Base-by-base conservation (phyloP, 2,329 filamentous ascomycete genomes). In the Microdochium nivale region DNA sequence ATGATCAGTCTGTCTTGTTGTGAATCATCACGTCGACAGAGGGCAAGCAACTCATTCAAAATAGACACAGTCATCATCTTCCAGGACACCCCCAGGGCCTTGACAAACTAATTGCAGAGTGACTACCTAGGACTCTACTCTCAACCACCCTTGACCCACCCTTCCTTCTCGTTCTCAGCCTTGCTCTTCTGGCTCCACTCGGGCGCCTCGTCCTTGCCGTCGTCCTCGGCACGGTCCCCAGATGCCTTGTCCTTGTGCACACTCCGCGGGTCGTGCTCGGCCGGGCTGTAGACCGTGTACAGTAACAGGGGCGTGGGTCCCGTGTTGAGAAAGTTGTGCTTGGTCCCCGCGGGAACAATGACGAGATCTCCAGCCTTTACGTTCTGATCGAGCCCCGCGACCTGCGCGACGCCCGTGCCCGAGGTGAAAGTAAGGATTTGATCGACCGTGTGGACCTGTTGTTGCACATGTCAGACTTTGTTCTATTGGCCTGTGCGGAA, bases 381-480 rank as follows among this genome's bases (percentile, higher is more conserved):
- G 25, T 69, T 65, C 52, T 83, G 79, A 50, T 83, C 77, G 51
- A 78, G 78, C 1, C 79, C 80, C 16, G 73, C 76, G 3, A 85
- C 75, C 2, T 77, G 81, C 1, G 80, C 81, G 25, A 78, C 75
- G 0, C 77, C 80, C 11, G 66, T 70, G 13, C 81, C 82, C 5
- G 75, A 78, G 0, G 80, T 86, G 65, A 86, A 84, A 13, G 83
- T 80, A 13, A 86, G 68, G 51, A 81, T 78, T 57, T 86, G 82
- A 55, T 86, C 82, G 35, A 84, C 81, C 0, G 77, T 78, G 61
- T 85, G 81, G n/a, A 65, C 54, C 65, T 66, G 21, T 13, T 21
- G n/a, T 37, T 19, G 11, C n/a, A n/a, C n/a, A 5, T 19, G 33
- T 37, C 33, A 37, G 33, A 9, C n/a, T n/a, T n/a, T n/a, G n/a